Percentiles rank a stretch among this genome's conserved stretches.
These are phyloP conservation scores for Salvia rosmarinus DNA, from an alignment of 257 asterid genomes.

Conservation along the genomic window DNA sequence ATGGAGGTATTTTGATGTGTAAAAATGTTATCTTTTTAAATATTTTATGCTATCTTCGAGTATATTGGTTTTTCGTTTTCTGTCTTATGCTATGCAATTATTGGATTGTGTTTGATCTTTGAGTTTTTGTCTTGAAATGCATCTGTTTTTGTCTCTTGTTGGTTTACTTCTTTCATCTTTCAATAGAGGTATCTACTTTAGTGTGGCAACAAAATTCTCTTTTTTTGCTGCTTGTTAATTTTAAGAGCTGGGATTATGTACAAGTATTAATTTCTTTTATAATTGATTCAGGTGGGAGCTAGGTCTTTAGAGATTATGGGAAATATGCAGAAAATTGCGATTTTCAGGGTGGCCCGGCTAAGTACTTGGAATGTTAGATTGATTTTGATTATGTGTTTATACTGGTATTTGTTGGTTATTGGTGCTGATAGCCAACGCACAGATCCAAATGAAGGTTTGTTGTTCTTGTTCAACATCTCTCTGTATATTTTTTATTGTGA, in stretches of 20 bases:
- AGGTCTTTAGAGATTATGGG: conserved; percentile 37
- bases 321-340: conserved; percentile 36
- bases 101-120: conserved; percentile 27
- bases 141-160: conserved; percentile 22
- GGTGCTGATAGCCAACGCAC: conserved; percentile 60
- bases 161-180: conserved; percentile 17
- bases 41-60: background rate
- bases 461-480: conserved; percentile 22
- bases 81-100: conserved; percentile 30
- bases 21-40: background rate
- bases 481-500: background rate
- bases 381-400: conserved; percentile 52
- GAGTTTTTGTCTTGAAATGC: conserved; percentile 24
- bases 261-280: conserved; percentile 23
- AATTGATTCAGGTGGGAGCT: conserved; percentile 43
- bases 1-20: background rate
- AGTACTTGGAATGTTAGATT: conserved; percentile 41
- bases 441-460: conserved; percentile 76
- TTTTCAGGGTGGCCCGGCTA: conserved; percentile 37
- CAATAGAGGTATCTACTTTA: conserved; percentile 1
- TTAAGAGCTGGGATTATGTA: conserved; percentile 15
- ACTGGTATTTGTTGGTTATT: conserved; percentile 56
- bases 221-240: background rate
- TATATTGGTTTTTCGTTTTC: background rate
- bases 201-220: background rate